Percentiles rank a stretch among this genome's conserved stretches.
phyloP scores from a whole-genome alignment of 257 asterid species.

The Solanum sitiens region DNA sequence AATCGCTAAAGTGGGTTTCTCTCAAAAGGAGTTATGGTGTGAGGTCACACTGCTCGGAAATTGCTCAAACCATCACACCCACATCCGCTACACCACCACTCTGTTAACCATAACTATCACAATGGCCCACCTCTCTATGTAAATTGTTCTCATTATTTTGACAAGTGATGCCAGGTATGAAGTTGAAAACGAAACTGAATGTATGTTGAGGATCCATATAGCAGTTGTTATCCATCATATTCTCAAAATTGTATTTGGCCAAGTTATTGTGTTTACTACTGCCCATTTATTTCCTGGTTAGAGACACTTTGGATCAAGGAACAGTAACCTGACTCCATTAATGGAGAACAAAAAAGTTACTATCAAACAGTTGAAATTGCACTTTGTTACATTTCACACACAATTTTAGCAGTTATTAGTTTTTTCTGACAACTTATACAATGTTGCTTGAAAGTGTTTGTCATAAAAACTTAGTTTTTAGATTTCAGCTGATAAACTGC shows the following conservation, averaged over 20 bases:
- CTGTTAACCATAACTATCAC: conserved; percentile 37
- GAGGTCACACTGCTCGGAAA: conserved; percentile 28
- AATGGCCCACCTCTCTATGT: conserved; percentile 64
- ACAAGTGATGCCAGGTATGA: neutral
- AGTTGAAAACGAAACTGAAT: neutral
- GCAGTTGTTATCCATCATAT: neutral
- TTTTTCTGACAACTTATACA: neutral
- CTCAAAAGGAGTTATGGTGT: conserved; percentile 42
- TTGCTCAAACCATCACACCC: conserved; percentile 73
- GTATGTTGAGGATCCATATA: neutral
- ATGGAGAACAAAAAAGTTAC: neutral
- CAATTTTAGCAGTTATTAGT: neutral
- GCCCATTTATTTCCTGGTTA: neutral
- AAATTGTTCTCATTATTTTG: neutral
- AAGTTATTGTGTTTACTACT: neutral
- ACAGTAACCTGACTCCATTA: neutral
- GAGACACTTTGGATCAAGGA: neutral
- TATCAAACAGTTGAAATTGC: neutral
- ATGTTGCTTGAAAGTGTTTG: neutral
- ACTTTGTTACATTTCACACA: neutral
- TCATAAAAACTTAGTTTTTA: neutral
- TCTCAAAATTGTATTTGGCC: neutral
- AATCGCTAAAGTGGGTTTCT: conserved; percentile 5
- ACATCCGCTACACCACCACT: conserved; percentile 54
- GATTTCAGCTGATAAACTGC: neutral